Conservation (phyloP, 1,284 basidiomycete genomes). For the Somion occarium region DNA sequence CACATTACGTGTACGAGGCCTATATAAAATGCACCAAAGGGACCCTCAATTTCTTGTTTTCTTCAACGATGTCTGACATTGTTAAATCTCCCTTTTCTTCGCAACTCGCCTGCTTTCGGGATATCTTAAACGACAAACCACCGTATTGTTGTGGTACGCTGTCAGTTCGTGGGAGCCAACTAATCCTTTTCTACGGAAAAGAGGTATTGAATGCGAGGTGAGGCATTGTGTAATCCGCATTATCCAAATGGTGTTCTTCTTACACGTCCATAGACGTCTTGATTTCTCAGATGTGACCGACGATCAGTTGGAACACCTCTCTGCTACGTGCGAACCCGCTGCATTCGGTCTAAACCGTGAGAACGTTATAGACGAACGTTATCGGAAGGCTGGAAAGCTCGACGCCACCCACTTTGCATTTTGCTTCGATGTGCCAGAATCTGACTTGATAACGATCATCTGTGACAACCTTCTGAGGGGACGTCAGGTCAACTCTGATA, state of each 20-base stretch:
- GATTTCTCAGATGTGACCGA: conserved; percentile 6
- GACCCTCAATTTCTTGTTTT: no score
- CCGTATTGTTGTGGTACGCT: background rate
- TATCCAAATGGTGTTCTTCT: no score
- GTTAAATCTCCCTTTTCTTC: no score
- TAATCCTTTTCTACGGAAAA: background rate
- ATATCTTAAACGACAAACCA: background rate
- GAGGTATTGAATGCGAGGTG: background rate
- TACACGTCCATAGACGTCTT: no score
- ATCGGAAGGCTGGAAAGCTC: conserved; percentile 21
- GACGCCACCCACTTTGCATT: conserved; percentile 13
- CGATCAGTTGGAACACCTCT: conserved; percentile 9
- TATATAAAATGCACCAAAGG: no score
- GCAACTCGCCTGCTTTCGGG: background rate
- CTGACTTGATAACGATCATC: conserved; percentile 10
- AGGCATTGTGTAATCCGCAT: no score
- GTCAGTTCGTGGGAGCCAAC: background rate
- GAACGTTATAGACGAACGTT: conserved; percentile 18
- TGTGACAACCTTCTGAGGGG: conserved; percentile 13
- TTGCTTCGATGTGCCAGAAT: conserved; percentile 9
- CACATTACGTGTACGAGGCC: no score
- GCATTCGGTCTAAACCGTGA: conserved; percentile 17
- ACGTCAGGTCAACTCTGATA: conserved; percentile 11
- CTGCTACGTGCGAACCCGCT: conserved; percentile 16
- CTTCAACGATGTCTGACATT: no score